Evolutionary conservation across 2,329 filamentous ascomycete genomes (phyloP), one percentile per base, ranked within the genome.

Genomic region (Ceratocystis destructans): DNA sequence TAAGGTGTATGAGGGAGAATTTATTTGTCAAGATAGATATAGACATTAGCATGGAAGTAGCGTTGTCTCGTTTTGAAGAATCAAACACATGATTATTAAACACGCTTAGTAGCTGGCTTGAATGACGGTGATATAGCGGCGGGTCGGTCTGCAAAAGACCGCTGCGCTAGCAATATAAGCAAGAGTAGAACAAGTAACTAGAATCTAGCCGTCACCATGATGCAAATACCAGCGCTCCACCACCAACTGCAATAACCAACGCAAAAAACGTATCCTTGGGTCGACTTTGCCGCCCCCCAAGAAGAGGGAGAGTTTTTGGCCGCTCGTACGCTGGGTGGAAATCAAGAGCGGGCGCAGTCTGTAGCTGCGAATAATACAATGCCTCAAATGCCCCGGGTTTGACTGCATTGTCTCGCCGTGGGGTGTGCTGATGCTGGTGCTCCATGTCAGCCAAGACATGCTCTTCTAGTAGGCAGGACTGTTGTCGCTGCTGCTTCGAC

Each of bases 221-320:
- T 20, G 62, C 53, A 67, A 48, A 67, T 25, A 37, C 53, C 45
- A 62, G 62, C 17, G 62, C 66, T 25, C 50, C 57, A 8, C 53
- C 62, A 20, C 62, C 50, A 12, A 67, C 62, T 15, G 55, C 55
- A 50, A 64, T 65, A n/a, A 67, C 66, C 15, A 64, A 28, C 1
- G 37, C 37, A 1, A 67, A 20, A 45, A 64, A 67, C 5, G 63
- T 64, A 20, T 65, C 45, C 25, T 55, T 37, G 7, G 25, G 25
- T 8, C 22, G 22, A 22, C 37, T 33, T 15, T 48, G 46, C 62
- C 46, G n/a, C n/a, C n/a, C 15, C 46, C n/a, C 46, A 10, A 22
- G 46, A n/a, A 12, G n/a, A 7, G 22, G 46, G 20, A 22, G 55
- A n/a, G 45, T 12, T 17, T 15, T 12, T n/a, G 46, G 22, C 46